Conservation (phyloP, 2,329 filamentous ascomycete genomes). For the Rutstroemia sp. region DNA sequence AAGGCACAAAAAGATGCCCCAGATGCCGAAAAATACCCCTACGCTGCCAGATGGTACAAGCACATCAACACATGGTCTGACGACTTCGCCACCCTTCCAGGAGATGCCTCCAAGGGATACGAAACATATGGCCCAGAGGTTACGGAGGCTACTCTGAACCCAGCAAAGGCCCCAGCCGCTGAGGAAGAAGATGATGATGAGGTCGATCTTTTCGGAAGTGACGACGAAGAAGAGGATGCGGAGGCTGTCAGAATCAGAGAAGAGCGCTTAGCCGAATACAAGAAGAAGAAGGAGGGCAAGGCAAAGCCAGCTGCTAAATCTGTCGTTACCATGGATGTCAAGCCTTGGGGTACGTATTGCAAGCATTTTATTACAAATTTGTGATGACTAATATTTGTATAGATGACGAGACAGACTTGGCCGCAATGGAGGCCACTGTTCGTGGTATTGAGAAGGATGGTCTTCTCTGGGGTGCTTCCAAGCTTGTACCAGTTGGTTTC, state of each 20-base stretch:
- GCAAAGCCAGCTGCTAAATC: slow-evolving; percentile 91
- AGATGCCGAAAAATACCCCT: slow-evolving; percentile 78
- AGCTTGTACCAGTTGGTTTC: slow-evolving; percentile 85
- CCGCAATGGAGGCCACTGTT: slow-evolving; percentile 70
- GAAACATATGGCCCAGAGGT: slow-evolving; percentile 87
- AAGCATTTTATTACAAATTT: background rate
- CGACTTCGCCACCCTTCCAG: slow-evolving; percentile 84
- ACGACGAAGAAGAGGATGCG: slow-evolving; percentile 89
- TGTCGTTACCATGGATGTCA: slow-evolving; percentile 89
- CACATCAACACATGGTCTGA: slow-evolving; percentile 90
- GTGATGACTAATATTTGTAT: slow-evolving; percentile 18
- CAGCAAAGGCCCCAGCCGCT: slow-evolving; percentile 70
- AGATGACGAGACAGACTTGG: slow-evolving; percentile 94
- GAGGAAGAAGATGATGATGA: slow-evolving; percentile 77
- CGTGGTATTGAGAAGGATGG: slow-evolving; percentile 84
- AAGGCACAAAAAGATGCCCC: slow-evolving; percentile 76
- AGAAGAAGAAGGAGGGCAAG: slow-evolving; percentile 94
- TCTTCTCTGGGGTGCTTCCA: slow-evolving; percentile 90
- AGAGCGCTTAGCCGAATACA: slow-evolving; percentile 87
- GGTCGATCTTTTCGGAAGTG: slow-evolving; percentile 87
- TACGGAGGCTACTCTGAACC: slow-evolving; percentile 71
- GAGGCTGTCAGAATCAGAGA: slow-evolving; percentile 80
- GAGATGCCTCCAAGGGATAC: slow-evolving; percentile 83
- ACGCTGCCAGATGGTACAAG: slow-evolving; percentile 98
- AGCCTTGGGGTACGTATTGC: slow-evolving; percentile 84